A percentile compares a stretch with the other conserved stretches of the same genome.
Evolutionary conservation across 139 green algal genomes (phyloP).

Genomic region (Desmodesmus armatus): DNA sequence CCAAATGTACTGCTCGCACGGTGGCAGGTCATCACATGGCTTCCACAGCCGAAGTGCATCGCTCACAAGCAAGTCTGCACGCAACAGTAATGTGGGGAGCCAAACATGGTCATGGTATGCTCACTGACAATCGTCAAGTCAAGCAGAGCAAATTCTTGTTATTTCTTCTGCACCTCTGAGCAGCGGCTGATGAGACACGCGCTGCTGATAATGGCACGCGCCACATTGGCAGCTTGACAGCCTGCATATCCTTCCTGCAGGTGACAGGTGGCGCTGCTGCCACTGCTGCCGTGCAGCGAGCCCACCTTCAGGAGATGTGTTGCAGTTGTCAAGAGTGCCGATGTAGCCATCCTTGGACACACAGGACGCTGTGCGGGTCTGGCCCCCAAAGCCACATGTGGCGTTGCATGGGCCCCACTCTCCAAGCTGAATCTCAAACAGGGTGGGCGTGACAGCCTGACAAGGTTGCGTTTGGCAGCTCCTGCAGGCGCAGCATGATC

Average conservation of each 20-base stretch:
- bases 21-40: background rate
- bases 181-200: too few relatives aligned
- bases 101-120: too few relatives aligned
- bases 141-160: background rate
- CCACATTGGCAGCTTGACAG: too few relatives aligned
- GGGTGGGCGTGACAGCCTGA: background rate
- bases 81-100: too few relatives aligned
- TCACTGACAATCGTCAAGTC: slow-evolving; percentile 3
- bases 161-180: too few relatives aligned
- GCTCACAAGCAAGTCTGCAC: too few relatives aligned
- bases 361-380: slow-evolving; percentile 19
- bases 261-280: too few relatives aligned
- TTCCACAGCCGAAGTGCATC: too few relatives aligned
- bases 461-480: slow-evolving; percentile 33
- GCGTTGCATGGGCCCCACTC: slow-evolving; percentile 24
- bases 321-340: slow-evolving; percentile 10
- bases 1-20: slow-evolving; percentile 14
- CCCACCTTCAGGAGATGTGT: slow-evolving; percentile 4
- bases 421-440: slow-evolving; percentile 7
- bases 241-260: too few relatives aligned
- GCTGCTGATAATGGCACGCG: too few relatives aligned
- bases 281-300: too few relatives aligned
- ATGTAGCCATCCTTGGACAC: slow-evolving; percentile 26
- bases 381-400: slow-evolving; percentile 9
- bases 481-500: background rate